These are phyloP conservation scores for Trichosporon ovoides DNA, from an alignment of 1,284 basidiomycete genomes.

Conservation along the genomic window DNA sequence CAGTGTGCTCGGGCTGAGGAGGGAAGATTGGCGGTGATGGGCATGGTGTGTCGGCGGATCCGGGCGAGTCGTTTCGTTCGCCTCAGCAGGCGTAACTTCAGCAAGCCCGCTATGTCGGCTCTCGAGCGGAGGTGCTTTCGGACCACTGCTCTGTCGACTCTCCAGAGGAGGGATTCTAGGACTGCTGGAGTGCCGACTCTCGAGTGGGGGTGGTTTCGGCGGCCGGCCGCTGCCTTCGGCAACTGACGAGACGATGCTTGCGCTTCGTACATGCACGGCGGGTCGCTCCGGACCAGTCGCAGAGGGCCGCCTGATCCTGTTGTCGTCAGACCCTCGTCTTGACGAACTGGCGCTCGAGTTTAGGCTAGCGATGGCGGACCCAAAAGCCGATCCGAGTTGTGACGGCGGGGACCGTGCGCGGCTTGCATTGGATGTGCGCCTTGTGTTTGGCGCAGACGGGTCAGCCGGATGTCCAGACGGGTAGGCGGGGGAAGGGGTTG, in stretches of 20 bases:
- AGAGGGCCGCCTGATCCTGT: background rate
- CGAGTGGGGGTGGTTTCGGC: background rate
- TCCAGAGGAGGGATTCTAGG: background rate
- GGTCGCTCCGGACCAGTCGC: background rate
- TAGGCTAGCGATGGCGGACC: background rate
- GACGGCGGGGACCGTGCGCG: conserved; percentile 6
- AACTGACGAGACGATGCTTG: background rate
- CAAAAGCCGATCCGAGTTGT: background rate
- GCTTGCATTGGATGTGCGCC: background rate
- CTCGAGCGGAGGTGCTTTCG: background rate
- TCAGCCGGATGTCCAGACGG: no score
- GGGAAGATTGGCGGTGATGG: conserved; percentile 5
- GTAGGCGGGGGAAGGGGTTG: no score
- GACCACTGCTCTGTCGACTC: background rate
- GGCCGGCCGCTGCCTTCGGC: background rate
- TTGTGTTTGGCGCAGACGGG: background rate
- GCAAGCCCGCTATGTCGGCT: conserved; percentile 3
- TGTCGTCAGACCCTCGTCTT: background rate
- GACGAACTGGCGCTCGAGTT: background rate
- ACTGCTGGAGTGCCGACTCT: background rate
- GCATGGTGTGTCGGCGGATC: background rate
- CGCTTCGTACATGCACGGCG: background rate
- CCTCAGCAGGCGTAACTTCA: conserved; percentile 16
- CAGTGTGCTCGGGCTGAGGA: conserved; percentile 13
- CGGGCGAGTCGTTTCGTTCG: conserved; percentile 11